Percentiles rank a stretch among this genome's conserved stretches.
These are phyloP conservation scores for Penicillium ucsense DNA, from an alignment of 495 filamentous ascomycete species.

Conservation along the genomic window DNA sequence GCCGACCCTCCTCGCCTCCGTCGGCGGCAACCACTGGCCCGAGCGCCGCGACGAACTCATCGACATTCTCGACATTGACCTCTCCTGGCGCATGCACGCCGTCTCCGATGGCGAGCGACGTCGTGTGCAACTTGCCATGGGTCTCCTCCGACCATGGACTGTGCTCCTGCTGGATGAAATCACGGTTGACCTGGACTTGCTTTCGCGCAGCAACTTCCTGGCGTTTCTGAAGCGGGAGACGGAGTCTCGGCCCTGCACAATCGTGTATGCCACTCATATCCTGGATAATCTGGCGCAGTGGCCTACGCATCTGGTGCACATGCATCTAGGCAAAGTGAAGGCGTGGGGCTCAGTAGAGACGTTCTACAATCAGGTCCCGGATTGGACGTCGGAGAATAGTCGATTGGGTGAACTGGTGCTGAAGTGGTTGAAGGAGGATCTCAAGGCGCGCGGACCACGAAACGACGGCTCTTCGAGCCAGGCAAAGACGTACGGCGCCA, in stretches of 20 bases:
- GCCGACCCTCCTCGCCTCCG: slow-evolving; percentile 67
- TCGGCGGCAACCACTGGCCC: slow-evolving; percentile 77
- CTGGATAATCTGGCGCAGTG: slow-evolving; percentile 85
- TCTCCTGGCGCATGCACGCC: slow-evolving; percentile 87
- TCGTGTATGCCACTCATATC: slow-evolving; percentile 97
- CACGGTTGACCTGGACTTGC: slow-evolving; percentile 89
- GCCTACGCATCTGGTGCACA: slow-evolving; percentile 93
- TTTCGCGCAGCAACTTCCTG: slow-evolving; percentile 78
- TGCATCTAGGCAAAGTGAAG: slow-evolving; percentile 79
- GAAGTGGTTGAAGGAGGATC: slow-evolving; percentile 75
- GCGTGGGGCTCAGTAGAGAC: slow-evolving; percentile 65
- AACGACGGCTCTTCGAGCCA: slow-evolving; percentile 48
- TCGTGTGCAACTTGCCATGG: slow-evolving; percentile 93
- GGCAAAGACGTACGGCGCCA: slow-evolving; percentile 57
- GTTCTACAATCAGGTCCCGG: slow-evolving; percentile 34
- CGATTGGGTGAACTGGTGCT: slow-evolving; percentile 76
- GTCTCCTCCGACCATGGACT: slow-evolving; percentile 83
- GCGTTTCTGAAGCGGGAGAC: slow-evolving; percentile 80
- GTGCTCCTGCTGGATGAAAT: slow-evolving; percentile 92
- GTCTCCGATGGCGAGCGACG: slow-evolving; percentile 87
- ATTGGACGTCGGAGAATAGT: slow-evolving; percentile 50
- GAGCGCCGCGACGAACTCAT: slow-evolving; percentile 79
- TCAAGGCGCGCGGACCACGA: slow-evolving; percentile 71
- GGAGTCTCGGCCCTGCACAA: slow-evolving; percentile 67
- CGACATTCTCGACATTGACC: slow-evolving; percentile 81